Evolutionary conservation across 257 asterid genomes (phyloP).

Genomic region (Primulina huaijiensis): DNA sequence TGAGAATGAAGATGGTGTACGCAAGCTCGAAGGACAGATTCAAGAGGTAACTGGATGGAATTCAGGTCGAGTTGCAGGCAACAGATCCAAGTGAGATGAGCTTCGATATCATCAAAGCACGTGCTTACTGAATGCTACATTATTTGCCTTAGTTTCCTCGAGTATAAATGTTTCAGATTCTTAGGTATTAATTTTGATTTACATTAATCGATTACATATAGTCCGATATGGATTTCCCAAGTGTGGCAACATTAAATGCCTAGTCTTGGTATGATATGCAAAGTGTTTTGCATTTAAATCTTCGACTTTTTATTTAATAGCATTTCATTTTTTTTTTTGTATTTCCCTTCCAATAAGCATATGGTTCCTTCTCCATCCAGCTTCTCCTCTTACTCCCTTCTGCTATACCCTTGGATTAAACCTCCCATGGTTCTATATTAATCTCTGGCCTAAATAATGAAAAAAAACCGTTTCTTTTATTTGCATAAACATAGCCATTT

Average conservation of each 20-base stretch:
- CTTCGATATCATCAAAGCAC: conserved; percentile 61
- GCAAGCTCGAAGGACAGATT: conserved; percentile 88
- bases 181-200: background rate
- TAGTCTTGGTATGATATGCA: background rate
- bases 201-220: background rate
- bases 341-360: conserved; percentile 91
- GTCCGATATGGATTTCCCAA: background rate
- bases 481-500: background rate
- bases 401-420: conserved; percentile 42
- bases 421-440: conserved; percentile 67
- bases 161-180: conserved; percentile 1
- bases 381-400: conserved; percentile 50
- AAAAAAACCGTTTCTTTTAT: background rate
- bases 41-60: conserved; percentile 84
- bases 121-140: conserved; percentile 42
- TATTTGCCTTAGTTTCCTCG: background rate
- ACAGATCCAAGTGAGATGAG: conserved; percentile 95
- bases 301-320: background rate
- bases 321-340: background rate
- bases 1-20: conserved; percentile 89
- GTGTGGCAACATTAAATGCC: background rate
- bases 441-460: conserved; percentile 54
- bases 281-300: background rate
- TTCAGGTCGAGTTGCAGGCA: conserved; percentile 77
- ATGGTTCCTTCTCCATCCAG: conserved; percentile 77